Evolutionary conservation across 2,329 filamentous ascomycete species (phyloP).

Genomic region (Reticulascus tulasneorum): DNA sequence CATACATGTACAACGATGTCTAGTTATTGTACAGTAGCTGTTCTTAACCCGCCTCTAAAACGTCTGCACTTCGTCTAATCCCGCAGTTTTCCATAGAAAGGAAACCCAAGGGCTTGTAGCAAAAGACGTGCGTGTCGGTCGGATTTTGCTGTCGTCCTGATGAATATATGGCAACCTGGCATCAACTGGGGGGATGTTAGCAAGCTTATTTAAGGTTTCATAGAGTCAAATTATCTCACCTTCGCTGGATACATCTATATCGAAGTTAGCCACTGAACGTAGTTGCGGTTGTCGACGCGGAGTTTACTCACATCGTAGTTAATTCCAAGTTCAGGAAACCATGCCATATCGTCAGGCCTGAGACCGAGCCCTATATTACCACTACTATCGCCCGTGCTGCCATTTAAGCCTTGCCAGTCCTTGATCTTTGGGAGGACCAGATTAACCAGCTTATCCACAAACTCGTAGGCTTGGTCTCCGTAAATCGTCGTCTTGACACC

Average conservation of each 20-base stretch:
- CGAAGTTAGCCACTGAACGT: too few relatives aligned
- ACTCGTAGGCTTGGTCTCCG: constrained; percentile 82
- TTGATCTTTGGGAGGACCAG: constrained; percentile 93
- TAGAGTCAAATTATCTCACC: constrained; percentile 23
- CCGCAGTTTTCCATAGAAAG: constrained; percentile 73
- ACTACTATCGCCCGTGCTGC: constrained; percentile 72
- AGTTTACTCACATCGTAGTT: constrained; percentile 78
- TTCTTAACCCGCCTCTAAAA: neutral
- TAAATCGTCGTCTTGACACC: constrained; percentile 73
- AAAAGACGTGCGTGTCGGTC: constrained; percentile 82
- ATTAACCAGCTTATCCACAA: constrained; percentile 84
- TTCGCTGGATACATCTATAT: constrained; percentile 58
- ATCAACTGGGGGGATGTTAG: constrained; percentile 56
- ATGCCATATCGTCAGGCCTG: constrained; percentile 66
- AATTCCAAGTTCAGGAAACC: constrained; percentile 91
- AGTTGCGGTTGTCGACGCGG: too few relatives aligned
- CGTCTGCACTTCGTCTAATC: constrained; percentile 24
- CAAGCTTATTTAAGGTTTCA: constrained; percentile 46
- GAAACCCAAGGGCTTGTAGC: constrained; percentile 44
- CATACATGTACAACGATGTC: constrained; percentile 13
- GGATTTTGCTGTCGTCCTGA: constrained; percentile 80
- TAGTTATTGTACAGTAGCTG: constrained; percentile 10
- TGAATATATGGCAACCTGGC: constrained; percentile 76
- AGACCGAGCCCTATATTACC: constrained; percentile 88
- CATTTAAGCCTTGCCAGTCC: constrained; percentile 75